A percentile compares a stretch with the other conserved stretches of the same genome.
Conservation (phyloP, 2,329 filamentous ascomycete genomes). For the Bipolaris sorokiniana region DNA sequence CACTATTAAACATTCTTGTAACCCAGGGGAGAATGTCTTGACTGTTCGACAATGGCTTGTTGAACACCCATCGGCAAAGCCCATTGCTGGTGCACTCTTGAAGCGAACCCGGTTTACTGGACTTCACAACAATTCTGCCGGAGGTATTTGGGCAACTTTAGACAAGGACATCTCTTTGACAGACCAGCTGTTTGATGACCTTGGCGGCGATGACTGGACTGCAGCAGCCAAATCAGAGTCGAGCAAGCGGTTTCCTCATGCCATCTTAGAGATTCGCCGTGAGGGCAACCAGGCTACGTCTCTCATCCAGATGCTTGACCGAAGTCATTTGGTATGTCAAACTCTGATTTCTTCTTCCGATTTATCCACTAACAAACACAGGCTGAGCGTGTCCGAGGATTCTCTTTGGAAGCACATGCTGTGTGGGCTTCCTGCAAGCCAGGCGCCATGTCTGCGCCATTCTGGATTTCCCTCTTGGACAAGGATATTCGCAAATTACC, state of each 20-base stretch:
- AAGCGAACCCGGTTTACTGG: conserved; percentile 58
- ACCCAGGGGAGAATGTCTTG: conserved; percentile 24
- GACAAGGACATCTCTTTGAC: conserved; percentile 56
- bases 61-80: conserved; percentile 52
- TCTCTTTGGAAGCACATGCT: conserved; percentile 61
- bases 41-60: conserved; percentile 53
- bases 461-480: conserved; percentile 56
- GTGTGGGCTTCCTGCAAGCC: conserved; percentile 57
- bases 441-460: conserved; percentile 53
- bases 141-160: conserved; percentile 56
- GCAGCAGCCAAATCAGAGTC: conserved; percentile 31
- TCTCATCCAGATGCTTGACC: conserved; percentile 54
- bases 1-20: conserved; percentile 14
- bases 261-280: conserved; percentile 58
- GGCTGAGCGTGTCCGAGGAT: conserved; percentile 59
- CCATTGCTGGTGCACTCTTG: conserved; percentile 55
- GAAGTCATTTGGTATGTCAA: conserved; percentile 54
- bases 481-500: conserved; percentile 62
- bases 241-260: conserved; percentile 54
- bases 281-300: conserved; percentile 52
- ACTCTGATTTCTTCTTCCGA: conserved; percentile 1
- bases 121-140: conserved; percentile 52
- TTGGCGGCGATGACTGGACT: conserved; percentile 43
- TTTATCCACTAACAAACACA: conserved; percentile 33
- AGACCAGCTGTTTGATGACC: conserved; percentile 32